A percentile compares a stretch with the other conserved stretches of the same genome.
Evolutionary conservation across 108 stramenopile species (phyloP).

Genomic region (Nitzschia sp.): DNA sequence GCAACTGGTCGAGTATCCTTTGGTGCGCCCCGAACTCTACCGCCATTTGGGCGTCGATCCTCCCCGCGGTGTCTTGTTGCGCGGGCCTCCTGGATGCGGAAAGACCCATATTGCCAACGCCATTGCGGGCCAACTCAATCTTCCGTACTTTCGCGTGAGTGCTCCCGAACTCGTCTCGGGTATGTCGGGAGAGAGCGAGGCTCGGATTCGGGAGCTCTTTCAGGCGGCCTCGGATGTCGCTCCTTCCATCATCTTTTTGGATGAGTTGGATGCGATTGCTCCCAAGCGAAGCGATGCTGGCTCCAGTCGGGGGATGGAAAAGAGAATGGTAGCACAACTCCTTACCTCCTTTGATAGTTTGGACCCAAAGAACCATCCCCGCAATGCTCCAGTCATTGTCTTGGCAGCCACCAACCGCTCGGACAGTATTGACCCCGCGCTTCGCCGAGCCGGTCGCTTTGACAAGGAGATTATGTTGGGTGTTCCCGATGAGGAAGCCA

Average conservation of each 20-base stretch:
- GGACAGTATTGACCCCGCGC: conserved; percentile 92
- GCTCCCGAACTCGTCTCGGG: conserved; percentile 97
- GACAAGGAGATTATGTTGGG: conserved; percentile 95
- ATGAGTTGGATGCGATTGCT: conserved; percentile 98
- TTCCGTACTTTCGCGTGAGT: conserved; percentile 76
- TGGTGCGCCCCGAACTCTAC: conserved; percentile 96
- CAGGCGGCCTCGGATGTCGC: conserved; percentile 86
- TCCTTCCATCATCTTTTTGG: conserved; percentile 95
- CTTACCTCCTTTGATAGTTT: conserved; percentile 92
- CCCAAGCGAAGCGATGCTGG: conserved; percentile 86
- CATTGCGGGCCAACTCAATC: conserved; percentile 73
- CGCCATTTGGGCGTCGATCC: conserved; percentile 95
- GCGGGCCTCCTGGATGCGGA: conserved; percentile 97
- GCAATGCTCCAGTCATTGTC: conserved; percentile 83
- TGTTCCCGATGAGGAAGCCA: conserved; percentile 93
- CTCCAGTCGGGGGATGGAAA: conserved; percentile 89
- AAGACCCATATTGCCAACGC: conserved; percentile 96
- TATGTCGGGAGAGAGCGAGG: conserved; percentile 93
- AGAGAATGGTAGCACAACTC: conserved; percentile 95
- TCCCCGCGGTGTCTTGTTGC: conserved; percentile 95
- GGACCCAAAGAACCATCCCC: conserved; percentile 62
- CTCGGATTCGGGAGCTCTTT: conserved; percentile 90
- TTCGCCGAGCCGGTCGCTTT: conserved; percentile 95
- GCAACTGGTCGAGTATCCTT: conserved; percentile 91
- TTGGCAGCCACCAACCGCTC: conserved; percentile 97